Base-by-base conservation (phyloP, 1,284 basidiomycete genomes). In the Apiotrichum gamsii region DNA sequence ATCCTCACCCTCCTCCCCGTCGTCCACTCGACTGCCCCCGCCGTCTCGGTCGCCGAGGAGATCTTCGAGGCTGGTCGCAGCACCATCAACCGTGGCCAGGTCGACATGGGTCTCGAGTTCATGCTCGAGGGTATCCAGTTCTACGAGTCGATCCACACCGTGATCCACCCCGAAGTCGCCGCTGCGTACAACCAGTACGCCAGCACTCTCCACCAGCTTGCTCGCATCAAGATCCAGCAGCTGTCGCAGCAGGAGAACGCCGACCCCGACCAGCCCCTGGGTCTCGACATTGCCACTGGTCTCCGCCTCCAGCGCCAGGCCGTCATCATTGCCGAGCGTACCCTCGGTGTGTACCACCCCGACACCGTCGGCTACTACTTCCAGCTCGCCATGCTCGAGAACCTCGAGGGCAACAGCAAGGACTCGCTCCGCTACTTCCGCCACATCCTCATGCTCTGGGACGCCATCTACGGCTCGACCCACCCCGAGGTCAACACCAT, bases 141-240 rank as follows among this genome's bases (percentile, higher is more conserved):
- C 49, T 78, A 76, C 69, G 78, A 80, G 69, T 75, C 76, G 55
- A 75, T 80, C 39, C 78, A 77, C 62, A 77, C 77, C 4, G 67
- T 78, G 18, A 73, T 80, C 19, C 79, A 80, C 64, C 76, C 78
- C 24, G 78, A 79, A 58, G 75, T 78, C 39, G 77, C 77, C 0
- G 64, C 71, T 11, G 75, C 75, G 47, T 79, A 78, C 65, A 73
- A 76, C 56, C 66, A 73, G 47, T 77, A 77, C 58, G 71, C 75
- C 5, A 70, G 72, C 45, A 69, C 75, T 9, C 65, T 77, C 38
- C 75, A 77, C 54, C 67, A 70, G 54, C 60, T 74, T 16, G 70
- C 69, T 24, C 67, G 73, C 37, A 40, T 69, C 49, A 70, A 71
- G 57, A 67, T 72, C 33, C 67, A 70, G 52, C 69, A 71, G 52